Conservation (phyloP, 2,329 filamentous ascomycete species). For the Apiospora arundinis region DNA sequence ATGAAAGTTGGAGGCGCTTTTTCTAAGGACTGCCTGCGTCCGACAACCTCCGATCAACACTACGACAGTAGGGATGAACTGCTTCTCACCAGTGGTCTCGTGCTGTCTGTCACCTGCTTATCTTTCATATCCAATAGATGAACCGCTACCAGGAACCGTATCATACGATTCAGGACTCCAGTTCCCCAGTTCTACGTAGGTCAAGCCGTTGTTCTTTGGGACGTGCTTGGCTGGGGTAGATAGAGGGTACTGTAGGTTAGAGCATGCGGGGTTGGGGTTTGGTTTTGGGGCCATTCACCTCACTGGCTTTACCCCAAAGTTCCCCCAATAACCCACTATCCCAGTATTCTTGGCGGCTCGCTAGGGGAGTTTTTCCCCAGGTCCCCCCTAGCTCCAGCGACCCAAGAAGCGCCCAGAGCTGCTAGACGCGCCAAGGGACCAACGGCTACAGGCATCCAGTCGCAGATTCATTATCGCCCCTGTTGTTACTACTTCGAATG, state of each 20-base stretch:
- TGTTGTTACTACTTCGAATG: not conserved
- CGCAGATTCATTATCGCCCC: not conserved
- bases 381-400: not conserved
- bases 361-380: too few relatives aligned
- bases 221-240: slow-evolving; percentile 6
- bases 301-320: not conserved
- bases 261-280: slow-evolving; percentile 10
- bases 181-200: not conserved
- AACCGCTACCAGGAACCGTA: not conserved
- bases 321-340: not conserved
- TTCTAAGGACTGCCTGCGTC: not conserved
- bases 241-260: too few relatives aligned
- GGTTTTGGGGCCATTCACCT: not conserved
- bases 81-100: too few relatives aligned
- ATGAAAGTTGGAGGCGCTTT: not conserved
- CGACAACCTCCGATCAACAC: not conserved
- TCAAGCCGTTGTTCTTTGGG: not conserved
- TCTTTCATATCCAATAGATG: too few relatives aligned
- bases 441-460: not conserved
- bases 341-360: not conserved
- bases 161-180: slow-evolving; percentile 2
- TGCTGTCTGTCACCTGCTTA: too few relatives aligned
- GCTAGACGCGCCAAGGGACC: slow-evolving; percentile 9
- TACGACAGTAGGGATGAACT: slow-evolving; percentile 2
- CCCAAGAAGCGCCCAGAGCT: not conserved